phyloP scores from a whole-genome alignment of 1,284 basidiomycete genomes.

The Kwoniella shivajii region DNA sequence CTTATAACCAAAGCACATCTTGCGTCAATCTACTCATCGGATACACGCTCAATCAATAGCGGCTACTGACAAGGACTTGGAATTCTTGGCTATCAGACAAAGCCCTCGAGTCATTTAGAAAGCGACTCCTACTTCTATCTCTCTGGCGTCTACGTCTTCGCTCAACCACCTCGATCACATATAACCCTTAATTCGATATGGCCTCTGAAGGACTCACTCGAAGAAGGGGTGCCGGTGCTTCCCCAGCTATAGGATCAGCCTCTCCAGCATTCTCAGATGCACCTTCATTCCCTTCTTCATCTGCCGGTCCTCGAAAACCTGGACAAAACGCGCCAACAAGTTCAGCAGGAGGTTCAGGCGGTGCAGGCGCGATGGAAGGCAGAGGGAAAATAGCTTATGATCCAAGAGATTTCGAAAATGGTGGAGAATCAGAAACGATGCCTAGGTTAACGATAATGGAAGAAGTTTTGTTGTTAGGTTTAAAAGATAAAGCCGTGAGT shows the following conservation, averaged over 20 bases:
- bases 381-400: constrained; percentile 89
- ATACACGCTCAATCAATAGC: too few species aligned
- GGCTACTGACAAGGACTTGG: too few species aligned
- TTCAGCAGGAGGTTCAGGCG: constrained; percentile 61
- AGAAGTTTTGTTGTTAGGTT: constrained; percentile 87
- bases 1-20: too few species aligned
- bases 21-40: too few species aligned
- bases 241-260: constrained; percentile 31
- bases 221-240: constrained; percentile 47
- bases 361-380: constrained; percentile 77
- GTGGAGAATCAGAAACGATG: constrained; percentile 71
- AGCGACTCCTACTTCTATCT: background rate
- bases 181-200: constrained; percentile 24
- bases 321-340: constrained; percentile 22
- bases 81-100: too few species aligned
- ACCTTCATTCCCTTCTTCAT: constrained; percentile 16
- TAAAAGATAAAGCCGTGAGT: constrained; percentile 85
- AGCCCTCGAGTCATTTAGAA: too few species aligned
- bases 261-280: constrained; percentile 16
- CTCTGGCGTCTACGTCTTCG: background rate
- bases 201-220: constrained; percentile 52
- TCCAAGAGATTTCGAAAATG: constrained; percentile 82
- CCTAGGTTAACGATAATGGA: constrained; percentile 94
- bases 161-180: constrained; percentile 7
- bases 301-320: constrained; percentile 19